A percentile compares a stretch with the other conserved stretches of the same genome.
Conservation (phyloP, 176 grass and related monocot genomes). For the Hyparrhenia diplandra region DNA sequence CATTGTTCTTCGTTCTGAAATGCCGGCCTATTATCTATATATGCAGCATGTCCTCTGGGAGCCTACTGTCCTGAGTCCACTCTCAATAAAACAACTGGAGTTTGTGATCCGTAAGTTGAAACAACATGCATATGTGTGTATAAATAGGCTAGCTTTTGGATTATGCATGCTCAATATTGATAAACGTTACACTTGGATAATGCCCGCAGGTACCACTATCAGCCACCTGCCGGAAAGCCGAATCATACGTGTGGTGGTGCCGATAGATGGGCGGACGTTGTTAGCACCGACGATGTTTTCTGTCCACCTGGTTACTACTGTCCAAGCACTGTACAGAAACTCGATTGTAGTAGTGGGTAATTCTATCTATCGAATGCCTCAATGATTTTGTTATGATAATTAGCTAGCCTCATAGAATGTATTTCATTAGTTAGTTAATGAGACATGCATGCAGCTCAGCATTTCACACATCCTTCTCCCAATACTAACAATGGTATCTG, state of each 20-base stretch:
- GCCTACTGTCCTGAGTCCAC: conserved; percentile 71
- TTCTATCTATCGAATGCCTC: conserved; percentile 45
- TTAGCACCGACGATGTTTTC: conserved; percentile 60
- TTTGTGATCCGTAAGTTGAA: conserved; percentile 85
- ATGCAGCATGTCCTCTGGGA: conserved; percentile 86
- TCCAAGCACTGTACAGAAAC: conserved; percentile 71
- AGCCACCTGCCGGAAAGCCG: conserved; percentile 63
- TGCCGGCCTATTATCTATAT: neutral
- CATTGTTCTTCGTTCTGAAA: neutral
- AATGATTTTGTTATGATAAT: neutral
- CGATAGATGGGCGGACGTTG: conserved; percentile 77
- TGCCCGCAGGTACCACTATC: conserved; percentile 84
- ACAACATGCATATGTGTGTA: neutral
- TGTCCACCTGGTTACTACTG: conserved; percentile 87
- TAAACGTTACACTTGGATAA: neutral
- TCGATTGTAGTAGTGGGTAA: conserved; percentile 96
- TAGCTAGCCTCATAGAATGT: neutral
- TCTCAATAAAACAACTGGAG: conserved; percentile 68
- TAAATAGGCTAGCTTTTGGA: no score
- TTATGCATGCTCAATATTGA: neutral
- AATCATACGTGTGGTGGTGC: conserved; percentile 84
- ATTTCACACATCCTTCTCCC: neutral
- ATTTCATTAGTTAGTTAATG: neutral
- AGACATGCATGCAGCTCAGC: neutral
- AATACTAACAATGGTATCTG: neutral